These are phyloP conservation scores for Trypanosomatidae sp. DNA, from an alignment of 208 protist species.

Conservation along the genomic window DNA sequence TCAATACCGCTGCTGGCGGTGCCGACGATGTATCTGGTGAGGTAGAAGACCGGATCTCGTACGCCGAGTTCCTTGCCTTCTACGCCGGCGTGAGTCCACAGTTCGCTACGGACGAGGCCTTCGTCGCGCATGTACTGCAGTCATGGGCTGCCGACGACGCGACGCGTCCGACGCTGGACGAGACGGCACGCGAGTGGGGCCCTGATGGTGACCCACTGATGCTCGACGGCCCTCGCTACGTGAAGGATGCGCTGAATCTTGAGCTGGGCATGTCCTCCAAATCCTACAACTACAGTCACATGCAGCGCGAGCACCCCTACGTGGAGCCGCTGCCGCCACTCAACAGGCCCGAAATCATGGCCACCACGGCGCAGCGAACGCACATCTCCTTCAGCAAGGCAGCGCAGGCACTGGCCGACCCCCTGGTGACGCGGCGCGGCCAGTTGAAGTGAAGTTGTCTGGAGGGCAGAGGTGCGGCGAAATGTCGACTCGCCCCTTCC, in stretches of 20 bases:
- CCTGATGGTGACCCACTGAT: conserved; percentile 66
- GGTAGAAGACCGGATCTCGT: conserved; percentile 25
- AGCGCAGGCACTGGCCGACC: conserved; percentile 41
- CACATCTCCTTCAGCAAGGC: conserved; percentile 37
- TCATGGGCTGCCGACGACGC: conserved; percentile 72
- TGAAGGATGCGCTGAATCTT: conserved; percentile 64
- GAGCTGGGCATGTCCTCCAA: conserved; percentile 52
- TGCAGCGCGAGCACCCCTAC: conserved; percentile 69
- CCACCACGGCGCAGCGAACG: conserved; percentile 40
- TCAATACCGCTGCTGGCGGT: not conserved
- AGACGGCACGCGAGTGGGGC: conserved; percentile 77
- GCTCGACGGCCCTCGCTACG: conserved; percentile 47
- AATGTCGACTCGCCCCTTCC: not conserved
- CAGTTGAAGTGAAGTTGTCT: conserved; percentile 27
- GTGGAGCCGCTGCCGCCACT: conserved; percentile 72
- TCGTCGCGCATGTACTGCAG: conserved; percentile 62
- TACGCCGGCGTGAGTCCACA: conserved; percentile 68
- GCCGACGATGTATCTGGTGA: not conserved
- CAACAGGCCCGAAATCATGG: conserved; percentile 60
- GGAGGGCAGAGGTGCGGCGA: not conserved
- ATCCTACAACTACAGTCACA: conserved; percentile 80
- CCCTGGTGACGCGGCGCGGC: conserved; percentile 50
- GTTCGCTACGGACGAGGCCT: conserved; percentile 65
- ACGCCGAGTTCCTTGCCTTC: conserved; percentile 74
- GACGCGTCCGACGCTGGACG: conserved; percentile 47